Evolutionary conservation across 2,329 filamentous ascomycete genomes (phyloP).

Genomic region (Exophiala calicioides): DNA sequence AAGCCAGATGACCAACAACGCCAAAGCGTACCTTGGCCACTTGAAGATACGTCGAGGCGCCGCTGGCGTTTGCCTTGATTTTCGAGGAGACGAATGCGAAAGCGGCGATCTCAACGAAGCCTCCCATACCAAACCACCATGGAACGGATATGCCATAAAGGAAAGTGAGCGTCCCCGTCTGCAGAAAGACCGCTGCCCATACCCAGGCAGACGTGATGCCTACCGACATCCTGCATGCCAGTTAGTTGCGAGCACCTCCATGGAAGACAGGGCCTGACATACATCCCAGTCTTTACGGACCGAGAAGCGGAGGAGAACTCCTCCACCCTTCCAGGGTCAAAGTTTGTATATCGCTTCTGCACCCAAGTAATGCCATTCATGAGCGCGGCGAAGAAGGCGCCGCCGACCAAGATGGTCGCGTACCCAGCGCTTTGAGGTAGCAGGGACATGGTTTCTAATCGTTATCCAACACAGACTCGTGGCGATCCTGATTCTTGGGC

Average conservation of each 20-base stretch:
- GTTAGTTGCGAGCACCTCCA: conserved; percentile 87
- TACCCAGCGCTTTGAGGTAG: conserved; percentile 15
- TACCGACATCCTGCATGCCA: conserved; percentile 76
- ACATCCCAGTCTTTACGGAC: conserved; percentile 10
- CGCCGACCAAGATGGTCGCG: conserved; percentile 43
- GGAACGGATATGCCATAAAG: conserved; percentile 68
- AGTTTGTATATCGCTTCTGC: conserved; percentile 29
- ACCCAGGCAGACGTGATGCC: conserved; percentile 90
- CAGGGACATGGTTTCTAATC: conserved; percentile 3
- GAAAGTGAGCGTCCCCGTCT: conserved; percentile 77
- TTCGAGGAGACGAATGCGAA: conserved; percentile 74
- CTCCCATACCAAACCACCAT: conserved; percentile 68
- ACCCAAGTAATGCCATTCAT: conserved; percentile 47
- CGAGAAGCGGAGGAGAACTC: conserved; percentile 14
- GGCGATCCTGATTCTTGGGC: not conserved
- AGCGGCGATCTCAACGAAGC: conserved; percentile 80
- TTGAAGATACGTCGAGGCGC: conserved; percentile 65
- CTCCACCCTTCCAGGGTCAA: conserved; percentile 35
- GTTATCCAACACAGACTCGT: conserved; percentile 1
- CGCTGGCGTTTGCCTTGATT: conserved; percentile 27
- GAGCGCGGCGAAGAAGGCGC: conserved; percentile 46
- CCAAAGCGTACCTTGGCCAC: conserved; percentile 81
- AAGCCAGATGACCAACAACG: conserved; percentile 70
- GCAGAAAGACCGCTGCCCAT: conserved; percentile 56
- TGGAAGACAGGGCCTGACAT: conserved; percentile 67